Conservation (phyloP, 208 protist genomes). For the Porcisia hertigi region DNA sequence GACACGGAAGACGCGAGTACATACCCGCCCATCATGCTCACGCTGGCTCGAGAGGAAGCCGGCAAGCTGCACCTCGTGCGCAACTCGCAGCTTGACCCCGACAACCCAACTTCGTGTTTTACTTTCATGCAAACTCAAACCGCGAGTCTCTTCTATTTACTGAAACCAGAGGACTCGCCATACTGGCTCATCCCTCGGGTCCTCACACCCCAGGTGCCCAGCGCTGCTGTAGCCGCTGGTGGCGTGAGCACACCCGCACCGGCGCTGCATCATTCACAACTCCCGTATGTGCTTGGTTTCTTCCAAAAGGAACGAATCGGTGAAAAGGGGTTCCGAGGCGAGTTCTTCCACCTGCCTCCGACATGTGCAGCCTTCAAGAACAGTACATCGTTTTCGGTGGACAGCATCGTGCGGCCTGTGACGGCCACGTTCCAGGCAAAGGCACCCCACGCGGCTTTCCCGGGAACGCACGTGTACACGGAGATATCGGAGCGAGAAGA, state of each 20-base stretch:
- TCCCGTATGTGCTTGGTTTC: constrained; percentile 24
- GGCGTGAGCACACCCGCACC: not conserved
- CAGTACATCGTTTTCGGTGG: constrained; percentile 14
- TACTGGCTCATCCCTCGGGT: constrained; percentile 68
- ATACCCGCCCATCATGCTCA: constrained; percentile 36
- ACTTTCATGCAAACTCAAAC: constrained; percentile 51
- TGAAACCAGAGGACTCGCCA: constrained; percentile 52
- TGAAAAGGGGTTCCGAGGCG: constrained; percentile 4
- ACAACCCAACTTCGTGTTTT: constrained; percentile 40
- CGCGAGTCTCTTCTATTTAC: constrained; percentile 39
- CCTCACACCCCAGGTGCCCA: constrained; percentile 14
- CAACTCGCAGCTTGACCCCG: constrained; percentile 38
- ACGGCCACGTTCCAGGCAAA: constrained; percentile 26
- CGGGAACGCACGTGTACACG: constrained; percentile 21
- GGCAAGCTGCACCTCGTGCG: constrained; percentile 14
- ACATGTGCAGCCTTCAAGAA: constrained; percentile 23
- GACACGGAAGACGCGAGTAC: not conserved
- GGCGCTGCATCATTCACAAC: not conserved
- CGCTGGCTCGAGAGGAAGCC: constrained; percentile 11
- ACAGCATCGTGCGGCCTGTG: not conserved
- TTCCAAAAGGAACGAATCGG: constrained; percentile 18
- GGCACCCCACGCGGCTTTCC: constrained; percentile 31
- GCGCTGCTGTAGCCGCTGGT: not conserved
- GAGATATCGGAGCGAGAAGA: constrained; percentile 21
- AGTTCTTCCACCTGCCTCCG: constrained; percentile 16